These are phyloP conservation scores for Trichoderma hamatum DNA, from an alignment of 2,329 filamentous ascomycete genomes.

Conservation along the genomic window DNA sequence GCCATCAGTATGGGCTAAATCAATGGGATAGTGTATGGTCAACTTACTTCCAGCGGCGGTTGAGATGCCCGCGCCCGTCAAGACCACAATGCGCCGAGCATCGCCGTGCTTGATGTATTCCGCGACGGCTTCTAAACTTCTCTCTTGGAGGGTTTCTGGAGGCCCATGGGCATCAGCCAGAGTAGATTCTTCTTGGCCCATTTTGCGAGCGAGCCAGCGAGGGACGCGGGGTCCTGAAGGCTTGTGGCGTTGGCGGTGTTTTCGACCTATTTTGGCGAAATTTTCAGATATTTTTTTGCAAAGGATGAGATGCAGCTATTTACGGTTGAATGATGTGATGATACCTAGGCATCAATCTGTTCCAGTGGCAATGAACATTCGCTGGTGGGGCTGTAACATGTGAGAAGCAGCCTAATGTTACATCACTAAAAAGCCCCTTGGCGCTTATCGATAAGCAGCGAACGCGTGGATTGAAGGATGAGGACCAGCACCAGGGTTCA, in stretches of 20 bases:
- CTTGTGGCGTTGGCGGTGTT: conserved; percentile 42
- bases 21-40: not conserved
- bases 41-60: conserved; percentile 65
- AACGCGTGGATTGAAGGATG: not conserved
- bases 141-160: conserved; percentile 66
- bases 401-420: conserved; percentile 22
- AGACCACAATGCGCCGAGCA: conserved; percentile 74
- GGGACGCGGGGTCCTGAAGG: conserved; percentile 38
- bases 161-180: conserved; percentile 63
- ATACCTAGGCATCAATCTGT: not conserved
- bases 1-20: not conserved
- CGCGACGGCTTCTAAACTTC: conserved; percentile 75
- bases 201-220: conserved; percentile 53
- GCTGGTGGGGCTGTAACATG: conserved; percentile 22
- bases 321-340: not conserved
- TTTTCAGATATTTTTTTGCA: not conserved
- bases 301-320: not conserved
- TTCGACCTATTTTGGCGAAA: conserved; percentile 45
- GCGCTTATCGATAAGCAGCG: conserved; percentile 29
- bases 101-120: conserved; percentile 73
- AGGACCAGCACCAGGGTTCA: not conserved
- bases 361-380: not conserved
- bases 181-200: conserved; percentile 84
- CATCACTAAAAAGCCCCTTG: conserved; percentile 20
- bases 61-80: conserved; percentile 89